Percentiles rank a stretch among this genome's conserved stretches.
These are phyloP conservation scores for Calocybe gambosa DNA, from an alignment of 1,284 basidiomycete species.

Conservation along the genomic window DNA sequence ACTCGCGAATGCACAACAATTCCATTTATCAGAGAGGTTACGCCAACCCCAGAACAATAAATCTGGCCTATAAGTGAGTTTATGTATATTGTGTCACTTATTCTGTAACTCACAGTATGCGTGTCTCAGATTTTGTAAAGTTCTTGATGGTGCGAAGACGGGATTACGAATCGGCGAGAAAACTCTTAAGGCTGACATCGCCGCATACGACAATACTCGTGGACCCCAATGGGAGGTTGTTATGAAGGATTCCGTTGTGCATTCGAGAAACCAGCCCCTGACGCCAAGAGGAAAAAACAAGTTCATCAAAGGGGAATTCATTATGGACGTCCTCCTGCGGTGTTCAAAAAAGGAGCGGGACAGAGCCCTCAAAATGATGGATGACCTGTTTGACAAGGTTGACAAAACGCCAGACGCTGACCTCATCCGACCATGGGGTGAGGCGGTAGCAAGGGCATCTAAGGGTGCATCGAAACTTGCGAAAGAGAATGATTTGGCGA, in stretches of 20 bases:
- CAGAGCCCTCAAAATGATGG: constrained; percentile 21
- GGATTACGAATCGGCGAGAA: constrained; percentile 39
- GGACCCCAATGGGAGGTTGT: constrained; percentile 32
- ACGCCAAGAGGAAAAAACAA: constrained; percentile 13
- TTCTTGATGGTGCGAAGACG: constrained; percentile 58
- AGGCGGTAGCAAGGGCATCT: constrained; percentile 17
- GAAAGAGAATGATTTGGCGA: constrained; percentile 20
- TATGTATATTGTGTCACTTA: not conserved
- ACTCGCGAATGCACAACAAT: constrained; percentile 52
- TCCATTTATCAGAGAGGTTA: constrained; percentile 49
- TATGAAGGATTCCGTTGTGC: constrained; percentile 11
- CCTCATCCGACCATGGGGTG: constrained; percentile 20
- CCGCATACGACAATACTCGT: constrained; percentile 22
- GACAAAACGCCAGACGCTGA: constrained; percentile 10
- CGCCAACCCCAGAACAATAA: constrained; percentile 37
- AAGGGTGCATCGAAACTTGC: constrained; percentile 11
- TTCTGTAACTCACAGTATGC: not conserved
- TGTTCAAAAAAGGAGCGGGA: constrained; percentile 22
- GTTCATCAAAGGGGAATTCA: constrained; percentile 28
- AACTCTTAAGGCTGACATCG: constrained; percentile 24
- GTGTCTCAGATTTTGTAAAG: constrained; percentile 46
- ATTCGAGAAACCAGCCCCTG: constrained; percentile 14
- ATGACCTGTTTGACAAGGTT: constrained; percentile 22
- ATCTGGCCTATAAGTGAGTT: constrained; percentile 55
- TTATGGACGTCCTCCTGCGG: constrained; percentile 43